phyloP scores from a whole-genome alignment of 2,329 filamentous ascomycete species.

The Xylariaceae sp. region DNA sequence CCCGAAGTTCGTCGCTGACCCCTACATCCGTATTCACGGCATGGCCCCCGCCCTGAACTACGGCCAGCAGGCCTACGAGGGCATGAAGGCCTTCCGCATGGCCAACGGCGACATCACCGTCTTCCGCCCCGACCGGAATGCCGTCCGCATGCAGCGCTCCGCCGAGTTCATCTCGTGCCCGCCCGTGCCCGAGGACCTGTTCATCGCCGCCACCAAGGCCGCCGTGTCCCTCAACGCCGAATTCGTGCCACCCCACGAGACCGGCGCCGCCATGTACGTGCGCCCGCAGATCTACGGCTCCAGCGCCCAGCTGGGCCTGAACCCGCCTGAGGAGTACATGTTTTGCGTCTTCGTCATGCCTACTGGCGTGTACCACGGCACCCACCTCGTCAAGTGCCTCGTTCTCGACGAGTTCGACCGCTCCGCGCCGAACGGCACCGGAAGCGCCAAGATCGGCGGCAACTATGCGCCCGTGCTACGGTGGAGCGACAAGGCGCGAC shows the following conservation, averaged over 20 bases:
- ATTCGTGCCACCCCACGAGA: slow-evolving; percentile 84
- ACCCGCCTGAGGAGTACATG: slow-evolving; percentile 84
- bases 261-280: slow-evolving; percentile 88
- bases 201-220: slow-evolving; percentile 70
- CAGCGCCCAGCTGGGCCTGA: slow-evolving; percentile 79
- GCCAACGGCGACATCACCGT: slow-evolving; percentile 72
- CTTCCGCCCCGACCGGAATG: slow-evolving; percentile 86
- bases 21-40: slow-evolving; percentile 84
- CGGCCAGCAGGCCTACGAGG: slow-evolving; percentile 95
- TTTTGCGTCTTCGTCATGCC: slow-evolving; percentile 89
- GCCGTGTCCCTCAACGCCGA: slow-evolving; percentile 86
- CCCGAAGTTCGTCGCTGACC: slow-evolving; percentile 75
- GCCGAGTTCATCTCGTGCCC: slow-evolving; percentile 81
- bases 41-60: slow-evolving; percentile 97
- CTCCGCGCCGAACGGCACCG: slow-evolving; percentile 84
- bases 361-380: slow-evolving; percentile 90
- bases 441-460: slow-evolving; percentile 88
- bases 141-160: slow-evolving; percentile 76
- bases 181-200: slow-evolving; percentile 69
- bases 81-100: slow-evolving; percentile 90
- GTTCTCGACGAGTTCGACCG: slow-evolving; percentile 93
- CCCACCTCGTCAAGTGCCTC: slow-evolving; percentile 78
- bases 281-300: slow-evolving; percentile 85
- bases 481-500: slow-evolving; percentile 76
- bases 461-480: slow-evolving; percentile 92